A percentile compares a stretch with the other conserved stretches of the same genome.
Evolutionary conservation across 2,329 filamentous ascomycete species (phyloP).

Genomic region (Sclerotinia subarctica): DNA sequence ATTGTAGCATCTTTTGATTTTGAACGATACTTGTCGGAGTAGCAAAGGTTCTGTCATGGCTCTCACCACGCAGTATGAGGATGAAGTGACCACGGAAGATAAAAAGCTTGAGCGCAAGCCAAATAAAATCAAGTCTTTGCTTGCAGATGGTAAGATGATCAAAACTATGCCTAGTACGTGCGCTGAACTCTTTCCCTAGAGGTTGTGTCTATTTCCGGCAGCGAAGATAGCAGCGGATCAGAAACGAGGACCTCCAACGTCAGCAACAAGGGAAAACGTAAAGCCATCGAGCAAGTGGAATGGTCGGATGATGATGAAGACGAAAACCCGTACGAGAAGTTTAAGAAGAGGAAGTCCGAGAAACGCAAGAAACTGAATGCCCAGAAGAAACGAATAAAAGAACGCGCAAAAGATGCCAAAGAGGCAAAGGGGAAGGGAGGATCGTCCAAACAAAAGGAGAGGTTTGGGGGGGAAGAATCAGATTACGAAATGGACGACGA

Average conservation of each 20-base stretch:
- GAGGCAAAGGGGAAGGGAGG: slow-evolving; percentile 30
- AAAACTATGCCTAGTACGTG: not conserved
- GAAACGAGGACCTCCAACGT: slow-evolving; percentile 27
- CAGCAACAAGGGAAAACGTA: slow-evolving; percentile 30
- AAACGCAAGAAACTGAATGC: slow-evolving; percentile 52
- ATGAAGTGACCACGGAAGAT: slow-evolving; percentile 3
- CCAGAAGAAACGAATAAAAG: slow-evolving; percentile 45
- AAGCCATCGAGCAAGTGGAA: slow-evolving; percentile 42
- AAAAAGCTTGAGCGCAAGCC: slow-evolving; percentile 2
- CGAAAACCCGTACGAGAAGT: slow-evolving; percentile 59
- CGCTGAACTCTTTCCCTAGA: slow-evolving; percentile 27
- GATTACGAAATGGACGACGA: slow-evolving; percentile 37
- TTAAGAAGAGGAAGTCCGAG: slow-evolving; percentile 56
- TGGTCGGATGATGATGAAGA: slow-evolving; percentile 52
- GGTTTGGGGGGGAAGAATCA: slow-evolving; percentile 33
- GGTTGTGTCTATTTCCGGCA: slow-evolving; percentile 25
- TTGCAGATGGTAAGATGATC: not conserved
- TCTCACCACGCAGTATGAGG: not conserved
- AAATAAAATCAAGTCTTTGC: not conserved
- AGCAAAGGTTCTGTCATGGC: not conserved
- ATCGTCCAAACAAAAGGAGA: slow-evolving; percentile 28
- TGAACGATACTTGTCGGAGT: not conserved
- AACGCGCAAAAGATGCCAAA: slow-evolving; percentile 44
- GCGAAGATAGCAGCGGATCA: slow-evolving; percentile 24
- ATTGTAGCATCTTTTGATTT: not conserved